These are phyloP conservation scores for Pleomassaria siparia DNA, from an alignment of 2,329 filamentous ascomycete species.

Conservation along the genomic window DNA sequence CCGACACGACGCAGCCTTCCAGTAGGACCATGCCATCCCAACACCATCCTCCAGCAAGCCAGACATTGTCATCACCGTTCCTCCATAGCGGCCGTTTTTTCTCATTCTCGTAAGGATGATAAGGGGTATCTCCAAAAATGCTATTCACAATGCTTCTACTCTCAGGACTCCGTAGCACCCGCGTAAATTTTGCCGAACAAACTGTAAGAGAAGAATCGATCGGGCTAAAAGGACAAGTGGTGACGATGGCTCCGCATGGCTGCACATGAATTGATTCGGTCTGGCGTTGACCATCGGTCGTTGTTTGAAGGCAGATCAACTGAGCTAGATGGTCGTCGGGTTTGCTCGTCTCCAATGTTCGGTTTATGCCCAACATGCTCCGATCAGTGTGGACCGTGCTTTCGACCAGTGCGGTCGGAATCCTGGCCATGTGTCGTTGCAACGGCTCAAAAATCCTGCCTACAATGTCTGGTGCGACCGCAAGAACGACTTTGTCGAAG, in stretches of 20 bases:
- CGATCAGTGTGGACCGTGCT: constrained; percentile 51
- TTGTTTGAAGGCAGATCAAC: constrained; percentile 38
- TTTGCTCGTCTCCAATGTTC: not conserved
- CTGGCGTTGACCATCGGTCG: constrained; percentile 24
- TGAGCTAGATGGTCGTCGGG: constrained; percentile 17
- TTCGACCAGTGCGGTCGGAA: constrained; percentile 54
- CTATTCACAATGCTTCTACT: constrained; percentile 53
- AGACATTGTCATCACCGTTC: constrained; percentile 58
- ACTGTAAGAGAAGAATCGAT: constrained; percentile 46
- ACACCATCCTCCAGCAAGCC: constrained; percentile 62
- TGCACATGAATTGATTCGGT: constrained; percentile 59
- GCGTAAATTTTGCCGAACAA: constrained; percentile 53
- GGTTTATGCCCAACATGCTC: constrained; percentile 12
- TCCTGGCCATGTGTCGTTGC: constrained; percentile 38
- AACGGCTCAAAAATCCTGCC: constrained; percentile 52
- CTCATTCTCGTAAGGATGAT: constrained; percentile 12
- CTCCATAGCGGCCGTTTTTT: constrained; percentile 45
- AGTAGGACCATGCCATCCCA: constrained; percentile 67
- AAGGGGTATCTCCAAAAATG: constrained; percentile 42
- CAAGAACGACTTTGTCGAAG: constrained; percentile 58
- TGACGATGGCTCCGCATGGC: constrained; percentile 55
- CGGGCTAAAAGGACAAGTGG: constrained; percentile 51
- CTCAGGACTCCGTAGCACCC: constrained; percentile 54
- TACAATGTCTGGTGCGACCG: constrained; percentile 58
- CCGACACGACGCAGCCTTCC: constrained; percentile 62